Percentiles rank a stretch among this genome's conserved stretches.
These are phyloP conservation scores for Vanrija sp. DNA, from an alignment of 1,284 basidiomycete species.

Conservation along the genomic window DNA sequence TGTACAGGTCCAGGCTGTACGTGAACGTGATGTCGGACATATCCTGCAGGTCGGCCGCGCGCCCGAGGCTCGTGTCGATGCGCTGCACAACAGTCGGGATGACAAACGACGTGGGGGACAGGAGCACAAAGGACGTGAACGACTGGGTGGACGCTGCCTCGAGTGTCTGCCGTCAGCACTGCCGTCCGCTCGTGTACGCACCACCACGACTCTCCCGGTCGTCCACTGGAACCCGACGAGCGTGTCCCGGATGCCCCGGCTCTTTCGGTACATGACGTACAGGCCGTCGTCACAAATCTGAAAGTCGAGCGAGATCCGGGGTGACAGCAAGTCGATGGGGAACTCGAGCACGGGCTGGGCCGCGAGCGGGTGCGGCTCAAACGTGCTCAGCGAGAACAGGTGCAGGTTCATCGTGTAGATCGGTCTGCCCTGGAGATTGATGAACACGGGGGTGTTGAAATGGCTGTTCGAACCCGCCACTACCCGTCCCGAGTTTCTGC, in stretches of 20 bases:
- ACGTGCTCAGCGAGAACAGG: conserved; percentile 39
- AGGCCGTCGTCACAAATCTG: conserved; percentile 48
- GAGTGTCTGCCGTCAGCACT: conserved; percentile 2
- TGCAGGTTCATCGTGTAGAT: conserved; percentile 32
- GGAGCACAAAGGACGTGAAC: conserved; percentile 39
- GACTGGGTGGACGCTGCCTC: conserved; percentile 22
- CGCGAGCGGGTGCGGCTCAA: conserved; percentile 42
- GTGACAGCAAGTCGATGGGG: conserved; percentile 15
- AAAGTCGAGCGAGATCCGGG: conserved; percentile 28
- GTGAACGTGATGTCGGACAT: conserved; percentile 30
- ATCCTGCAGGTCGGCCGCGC: conserved; percentile 9
- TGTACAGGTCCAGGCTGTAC: conserved; percentile 40
- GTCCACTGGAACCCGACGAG: conserved; percentile 47
- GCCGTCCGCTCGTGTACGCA: not conserved
- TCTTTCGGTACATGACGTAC: conserved; percentile 35
- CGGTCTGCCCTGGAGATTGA: no score
- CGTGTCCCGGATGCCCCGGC: conserved; percentile 18
- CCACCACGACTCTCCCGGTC: conserved; percentile 37
- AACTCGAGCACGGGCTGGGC: conserved; percentile 25
- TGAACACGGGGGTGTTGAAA: no score
- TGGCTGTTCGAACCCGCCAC: no score
- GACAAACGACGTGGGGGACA: conserved; percentile 38
- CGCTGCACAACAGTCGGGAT: conserved; percentile 31
- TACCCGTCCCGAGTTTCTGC: not conserved
- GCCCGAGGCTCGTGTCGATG: conserved; percentile 18